Evolutionary conservation across 768 basidiomycete genomes (phyloP).

Genomic region (Clavulina sp.): DNA sequence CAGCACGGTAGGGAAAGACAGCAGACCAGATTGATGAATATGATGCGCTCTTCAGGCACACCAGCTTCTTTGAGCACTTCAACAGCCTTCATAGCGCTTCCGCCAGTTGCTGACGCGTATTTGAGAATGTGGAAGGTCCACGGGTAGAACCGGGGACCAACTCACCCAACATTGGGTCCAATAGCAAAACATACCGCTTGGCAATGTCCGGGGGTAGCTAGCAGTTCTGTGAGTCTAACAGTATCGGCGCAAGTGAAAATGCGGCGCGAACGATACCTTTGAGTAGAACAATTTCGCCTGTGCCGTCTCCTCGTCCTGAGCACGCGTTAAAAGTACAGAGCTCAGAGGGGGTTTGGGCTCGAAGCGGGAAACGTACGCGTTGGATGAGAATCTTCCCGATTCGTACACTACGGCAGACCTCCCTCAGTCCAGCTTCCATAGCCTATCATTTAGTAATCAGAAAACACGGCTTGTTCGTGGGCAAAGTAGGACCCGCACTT

Average conservation of each 20-base stretch:
- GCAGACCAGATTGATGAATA: conserved; percentile 79
- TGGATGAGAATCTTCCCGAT: conserved; percentile 99
- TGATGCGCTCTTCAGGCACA: conserved; percentile 86
- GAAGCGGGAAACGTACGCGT: conserved; percentile 54
- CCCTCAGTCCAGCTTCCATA: conserved; percentile 93
- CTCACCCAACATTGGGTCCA: conserved; percentile 95
- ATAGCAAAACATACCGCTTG: conserved; percentile 74
- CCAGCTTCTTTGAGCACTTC: conserved; percentile 84
- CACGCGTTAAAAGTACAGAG: not conserved
- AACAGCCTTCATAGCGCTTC: conserved; percentile 93
- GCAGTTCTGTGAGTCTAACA: not conserved
- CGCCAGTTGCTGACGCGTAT: conserved; percentile 57
- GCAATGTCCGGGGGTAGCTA: conserved; percentile 90
- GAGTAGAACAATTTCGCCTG: conserved; percentile 86
- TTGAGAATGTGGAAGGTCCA: not conserved
- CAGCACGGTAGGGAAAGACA: not conserved
- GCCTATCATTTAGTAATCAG: conserved; percentile 31
- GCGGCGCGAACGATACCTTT: conserved; percentile 43
- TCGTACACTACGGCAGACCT: conserved; percentile 84
- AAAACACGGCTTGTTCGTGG: not conserved
- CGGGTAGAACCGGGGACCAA: conserved; percentile 3
- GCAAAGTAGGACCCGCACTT: conserved; percentile 35
- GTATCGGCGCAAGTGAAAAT: not conserved
- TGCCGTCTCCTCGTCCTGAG: conserved; percentile 88
- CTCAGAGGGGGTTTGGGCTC: not conserved